Conservation (phyloP, 805 yeast genomes). For the Ogataea thermomethanolica region DNA sequence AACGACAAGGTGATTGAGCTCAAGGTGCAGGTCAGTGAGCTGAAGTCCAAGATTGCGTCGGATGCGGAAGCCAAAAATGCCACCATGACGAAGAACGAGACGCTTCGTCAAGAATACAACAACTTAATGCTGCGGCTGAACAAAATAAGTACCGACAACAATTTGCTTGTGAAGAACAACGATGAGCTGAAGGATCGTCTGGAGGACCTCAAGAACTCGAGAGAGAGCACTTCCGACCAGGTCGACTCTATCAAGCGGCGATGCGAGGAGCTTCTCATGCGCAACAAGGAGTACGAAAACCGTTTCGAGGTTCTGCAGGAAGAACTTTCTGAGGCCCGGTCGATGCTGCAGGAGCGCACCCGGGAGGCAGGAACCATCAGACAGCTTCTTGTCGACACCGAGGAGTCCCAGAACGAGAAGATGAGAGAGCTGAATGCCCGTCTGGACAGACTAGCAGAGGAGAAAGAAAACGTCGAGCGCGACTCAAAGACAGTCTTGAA, state of each 20-base stretch:
- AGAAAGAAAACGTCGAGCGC: slow-evolving; percentile 56
- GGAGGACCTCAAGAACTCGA: slow-evolving; percentile 33
- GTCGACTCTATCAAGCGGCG: slow-evolving; percentile 56
- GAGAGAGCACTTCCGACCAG: slow-evolving; percentile 33
- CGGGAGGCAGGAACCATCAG: slow-evolving; percentile 75
- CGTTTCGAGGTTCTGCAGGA: slow-evolving; percentile 70
- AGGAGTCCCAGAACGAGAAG: slow-evolving; percentile 50
- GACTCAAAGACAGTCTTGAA: slow-evolving; percentile 47
- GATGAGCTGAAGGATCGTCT: slow-evolving; percentile 39
- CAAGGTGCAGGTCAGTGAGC: slow-evolving; percentile 39
- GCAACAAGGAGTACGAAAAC: slow-evolving; percentile 59
- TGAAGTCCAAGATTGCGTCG: slow-evolving; percentile 34
- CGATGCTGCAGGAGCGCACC: slow-evolving; percentile 72
- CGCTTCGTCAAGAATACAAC: slow-evolving; percentile 29
- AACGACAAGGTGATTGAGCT: slow-evolving; percentile 38
- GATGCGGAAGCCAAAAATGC: slow-evolving; percentile 39
- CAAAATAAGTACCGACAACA: slow-evolving; percentile 43
- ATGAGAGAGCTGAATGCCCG: slow-evolving; percentile 55
- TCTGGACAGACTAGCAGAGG: slow-evolving; percentile 51
- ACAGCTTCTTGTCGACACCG: slow-evolving; percentile 62
- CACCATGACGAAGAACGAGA: slow-evolving; percentile 42
- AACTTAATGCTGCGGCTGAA: slow-evolving; percentile 37
- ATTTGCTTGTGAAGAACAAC: slow-evolving; percentile 36
- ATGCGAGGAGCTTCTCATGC: slow-evolving; percentile 66
- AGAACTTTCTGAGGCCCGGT: slow-evolving; percentile 73